Evolutionary conservation across 2,329 filamentous ascomycete species (phyloP), one percentile per base, ranked within the genome.

Genomic region (Fusarium sp.): DNA sequence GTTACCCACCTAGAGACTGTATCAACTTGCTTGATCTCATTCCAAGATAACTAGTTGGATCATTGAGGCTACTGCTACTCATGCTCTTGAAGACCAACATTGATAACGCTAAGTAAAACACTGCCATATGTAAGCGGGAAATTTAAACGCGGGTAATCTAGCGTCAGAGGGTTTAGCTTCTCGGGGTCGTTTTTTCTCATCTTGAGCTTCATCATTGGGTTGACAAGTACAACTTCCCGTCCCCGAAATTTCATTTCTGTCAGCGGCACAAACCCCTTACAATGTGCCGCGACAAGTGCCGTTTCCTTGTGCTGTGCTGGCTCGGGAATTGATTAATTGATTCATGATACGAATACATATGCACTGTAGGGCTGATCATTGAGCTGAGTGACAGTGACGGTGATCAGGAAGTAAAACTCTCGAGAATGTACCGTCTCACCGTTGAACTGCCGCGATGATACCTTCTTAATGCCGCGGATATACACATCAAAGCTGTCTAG

Each of bases 81-180:
- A 44, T 30, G n/a, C 24, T 42, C n/a, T 24, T 40, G 22, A 29
- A 40, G 18, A 24, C 25, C 20, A 38, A 54, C 43, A 30, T 30
- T 34, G 15, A 45, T 30, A 44, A 32, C 24, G 55, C 55, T 53
- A 55, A 62, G 49, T 54, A 70, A 69, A 38, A 43, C 32, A 43
- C 16, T 58, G 42, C 46, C 40, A 46, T 64, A 51, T 64, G 63
- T 70, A 63, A 70, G 68, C 67, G 67, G 68, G 42, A 68, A 68
- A 25, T 40, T 27, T 42, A 52, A 38, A 52, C 30, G 44, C 45
- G 38, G 67, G 40, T 51, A 49, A 44, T 45, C 34, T 56, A 64
- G 60, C 58, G 50, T 15, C 49, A 50, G 44, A 24, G 14, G n/a
- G 43, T 38, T 43, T 57, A 44, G 52, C 50, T 67, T 53, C 25